A percentile compares a stretch with the other conserved stretches of the same genome.
Evolutionary conservation across 495 filamentous ascomycete species (phyloP).

Genomic region (Aspergillus cavernicola): DNA sequence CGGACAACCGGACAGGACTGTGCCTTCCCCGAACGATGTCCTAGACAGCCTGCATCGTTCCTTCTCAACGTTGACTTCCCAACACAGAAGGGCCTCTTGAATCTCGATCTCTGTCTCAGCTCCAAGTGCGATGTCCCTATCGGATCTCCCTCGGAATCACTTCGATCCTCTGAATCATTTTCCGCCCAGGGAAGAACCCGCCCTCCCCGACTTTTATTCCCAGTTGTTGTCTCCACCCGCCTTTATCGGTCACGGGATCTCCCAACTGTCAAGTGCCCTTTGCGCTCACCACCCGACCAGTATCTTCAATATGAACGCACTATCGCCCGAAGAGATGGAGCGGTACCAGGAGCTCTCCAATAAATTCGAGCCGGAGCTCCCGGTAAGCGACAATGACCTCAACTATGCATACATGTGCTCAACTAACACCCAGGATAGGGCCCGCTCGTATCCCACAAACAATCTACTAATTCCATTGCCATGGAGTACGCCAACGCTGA

Average conservation of each 20-base stretch:
- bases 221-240: conserved; percentile 19
- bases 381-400: conserved; percentile 44
- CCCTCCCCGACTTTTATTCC: conserved; percentile 14
- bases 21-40: conserved; percentile 18
- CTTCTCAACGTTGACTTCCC: not conserved
- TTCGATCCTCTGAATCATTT: conserved; percentile 36
- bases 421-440: conserved; percentile 44
- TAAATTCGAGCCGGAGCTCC: conserved; percentile 62
- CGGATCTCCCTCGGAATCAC: conserved; percentile 37
- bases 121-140: conserved; percentile 46
- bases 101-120: no score
- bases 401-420: not conserved
- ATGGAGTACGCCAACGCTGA: conserved; percentile 91
- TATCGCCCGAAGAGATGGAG: conserved; percentile 51
- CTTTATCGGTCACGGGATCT: conserved; percentile 22
- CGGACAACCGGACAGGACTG: not conserved
- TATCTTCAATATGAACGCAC: conserved; percentile 39
- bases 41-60: no score
- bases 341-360: conserved; percentile 52
- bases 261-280: conserved; percentile 23
- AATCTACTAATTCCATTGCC: conserved; percentile 72
- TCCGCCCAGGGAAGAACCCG: conserved; percentile 30
- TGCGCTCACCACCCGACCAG: conserved; percentile 7
- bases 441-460: conserved; percentile 74
- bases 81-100: no score